phyloP scores from a whole-genome alignment of 2,329 filamentous ascomycete genomes.

The Clarireedia homoeocarpa region DNA sequence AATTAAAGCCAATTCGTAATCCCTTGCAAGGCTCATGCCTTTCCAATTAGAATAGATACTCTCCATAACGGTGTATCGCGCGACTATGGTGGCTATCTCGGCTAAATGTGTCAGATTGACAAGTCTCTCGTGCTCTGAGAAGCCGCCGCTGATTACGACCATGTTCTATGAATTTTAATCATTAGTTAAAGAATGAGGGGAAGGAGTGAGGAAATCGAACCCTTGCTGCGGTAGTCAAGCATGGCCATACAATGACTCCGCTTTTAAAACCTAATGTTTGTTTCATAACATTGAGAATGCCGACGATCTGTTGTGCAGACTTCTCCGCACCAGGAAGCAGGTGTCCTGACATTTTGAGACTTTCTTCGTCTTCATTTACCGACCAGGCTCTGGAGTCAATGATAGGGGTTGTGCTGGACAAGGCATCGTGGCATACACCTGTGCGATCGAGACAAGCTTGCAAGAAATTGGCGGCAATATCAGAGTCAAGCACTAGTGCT shows the following conservation, averaged over 20 bases:
- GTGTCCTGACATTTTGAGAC: neutral
- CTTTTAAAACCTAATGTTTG: slow-evolving; percentile 4
- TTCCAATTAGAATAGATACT: slow-evolving; percentile 13
- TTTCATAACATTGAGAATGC: slow-evolving; percentile 5
- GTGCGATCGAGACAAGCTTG: neutral
- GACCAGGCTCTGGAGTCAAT: neutral
- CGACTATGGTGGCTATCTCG: slow-evolving; percentile 9
- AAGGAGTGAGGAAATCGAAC: neutral
- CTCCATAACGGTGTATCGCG: slow-evolving; percentile 15
- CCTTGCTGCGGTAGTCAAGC: neutral
- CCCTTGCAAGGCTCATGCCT: slow-evolving; percentile 5
- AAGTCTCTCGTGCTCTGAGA: neutral
- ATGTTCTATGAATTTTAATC: neutral
- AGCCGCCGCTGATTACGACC: neutral
- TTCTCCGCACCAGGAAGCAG: neutral
- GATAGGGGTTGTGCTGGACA: neutral
- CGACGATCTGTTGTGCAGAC: neutral
- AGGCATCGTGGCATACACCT: neutral
- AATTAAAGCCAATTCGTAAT: slow-evolving; percentile 8
- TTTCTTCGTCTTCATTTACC: neutral
- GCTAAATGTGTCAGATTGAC: neutral
- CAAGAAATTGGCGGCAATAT: neutral
- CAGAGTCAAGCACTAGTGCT: neutral
- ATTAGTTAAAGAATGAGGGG: neutral
- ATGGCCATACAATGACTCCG: slow-evolving; percentile 8